Percentiles rank a stretch among this genome's conserved stretches.
These are phyloP conservation scores for Botrytis sinoallii DNA, from an alignment of 2,329 filamentous ascomycete genomes.

Conservation along the genomic window DNA sequence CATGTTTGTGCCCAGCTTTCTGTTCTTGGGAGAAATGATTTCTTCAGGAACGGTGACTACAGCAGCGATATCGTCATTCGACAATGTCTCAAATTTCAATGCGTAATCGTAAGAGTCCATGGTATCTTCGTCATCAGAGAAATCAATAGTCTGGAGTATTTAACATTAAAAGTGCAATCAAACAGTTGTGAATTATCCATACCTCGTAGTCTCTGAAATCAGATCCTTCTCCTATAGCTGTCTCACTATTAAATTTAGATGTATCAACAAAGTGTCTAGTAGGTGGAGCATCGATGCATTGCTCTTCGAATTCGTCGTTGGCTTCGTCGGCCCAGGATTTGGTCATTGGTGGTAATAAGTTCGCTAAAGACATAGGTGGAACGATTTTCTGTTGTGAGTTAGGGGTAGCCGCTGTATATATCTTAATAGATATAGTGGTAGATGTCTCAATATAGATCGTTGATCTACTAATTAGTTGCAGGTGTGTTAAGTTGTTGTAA, in stretches of 20 bases:
- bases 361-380: constrained; percentile 11
- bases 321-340: constrained; percentile 8
- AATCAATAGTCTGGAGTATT: neutral
- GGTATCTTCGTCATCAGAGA: neutral
- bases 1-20: neutral
- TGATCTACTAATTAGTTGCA: neutral
- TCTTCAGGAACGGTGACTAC: neutral
- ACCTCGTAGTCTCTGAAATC: constrained; percentile 9
- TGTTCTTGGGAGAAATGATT: neutral
- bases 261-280: neutral
- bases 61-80: neutral
- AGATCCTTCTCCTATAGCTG: neutral
- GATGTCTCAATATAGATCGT: neutral
- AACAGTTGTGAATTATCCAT: neutral
- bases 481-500: neutral
- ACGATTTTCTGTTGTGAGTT: neutral
- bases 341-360: neutral
- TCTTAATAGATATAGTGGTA: neutral
- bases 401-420: neutral
- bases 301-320: neutral
- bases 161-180: neutral
- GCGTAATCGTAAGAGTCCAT: neutral
- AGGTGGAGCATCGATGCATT: no score
- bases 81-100: neutral
- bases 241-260: neutral